Conservation (phyloP, 148 eudicot genomes). For the Oxyria digyna region DNA sequence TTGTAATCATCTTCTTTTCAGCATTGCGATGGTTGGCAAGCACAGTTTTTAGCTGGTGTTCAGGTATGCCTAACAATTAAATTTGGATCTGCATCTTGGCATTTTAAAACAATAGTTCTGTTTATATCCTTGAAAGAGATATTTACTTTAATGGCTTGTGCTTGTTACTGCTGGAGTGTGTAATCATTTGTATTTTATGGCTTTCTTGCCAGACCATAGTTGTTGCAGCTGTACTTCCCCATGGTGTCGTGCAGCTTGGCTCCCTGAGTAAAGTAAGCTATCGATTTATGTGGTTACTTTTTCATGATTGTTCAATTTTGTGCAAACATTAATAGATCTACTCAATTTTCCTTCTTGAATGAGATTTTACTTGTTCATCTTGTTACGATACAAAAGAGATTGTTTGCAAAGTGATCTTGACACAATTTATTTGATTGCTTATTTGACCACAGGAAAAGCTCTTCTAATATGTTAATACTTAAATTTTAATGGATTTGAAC, state of each 20-base stretch:
- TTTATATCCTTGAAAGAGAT: neutral
- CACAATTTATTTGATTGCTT: neutral
- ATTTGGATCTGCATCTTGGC: neutral
- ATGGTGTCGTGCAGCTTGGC: constrained; percentile 78
- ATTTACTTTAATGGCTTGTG: neutral
- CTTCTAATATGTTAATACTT: neutral
- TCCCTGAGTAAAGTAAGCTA: constrained; percentile 57
- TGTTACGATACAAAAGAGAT: neutral
- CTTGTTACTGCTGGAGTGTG: neutral
- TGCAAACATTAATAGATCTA: neutral
- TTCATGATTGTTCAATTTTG: neutral
- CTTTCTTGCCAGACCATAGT: constrained; percentile 51
- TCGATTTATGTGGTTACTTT: neutral
- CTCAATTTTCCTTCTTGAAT: neutral
- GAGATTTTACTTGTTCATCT: neutral
- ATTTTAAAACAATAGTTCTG: neutral
- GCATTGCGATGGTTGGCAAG: constrained; percentile 61
- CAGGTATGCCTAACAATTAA: constrained; percentile 34
- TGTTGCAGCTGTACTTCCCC: constrained; percentile 51
- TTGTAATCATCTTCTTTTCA: constrained; percentile 22
- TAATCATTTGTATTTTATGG: neutral
- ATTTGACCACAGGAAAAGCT: neutral
- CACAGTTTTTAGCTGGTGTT: constrained; percentile 76
- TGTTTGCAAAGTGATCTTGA: neutral
- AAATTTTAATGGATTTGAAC: too few relatives aligned